These are phyloP conservation scores for Metschnikowia baotianmanensis DNA, from an alignment of 805 yeast species.

Conservation along the genomic window DNA sequence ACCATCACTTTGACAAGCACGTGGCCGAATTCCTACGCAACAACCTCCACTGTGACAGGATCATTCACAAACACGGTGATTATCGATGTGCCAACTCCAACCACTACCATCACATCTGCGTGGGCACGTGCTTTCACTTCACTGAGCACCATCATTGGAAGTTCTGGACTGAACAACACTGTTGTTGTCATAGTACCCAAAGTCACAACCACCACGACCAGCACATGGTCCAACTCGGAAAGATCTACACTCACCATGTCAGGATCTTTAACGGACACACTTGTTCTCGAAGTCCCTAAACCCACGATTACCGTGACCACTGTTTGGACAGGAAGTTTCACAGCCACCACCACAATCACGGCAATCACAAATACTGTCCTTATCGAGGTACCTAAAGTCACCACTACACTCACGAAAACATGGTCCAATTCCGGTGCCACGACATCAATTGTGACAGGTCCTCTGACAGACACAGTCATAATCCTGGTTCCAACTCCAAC, in stretches of 20 bases:
- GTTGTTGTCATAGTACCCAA: conserved; percentile 11
- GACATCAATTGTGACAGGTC: too few species aligned
- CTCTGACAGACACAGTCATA: conserved; percentile 21
- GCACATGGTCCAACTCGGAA: conserved; percentile 14
- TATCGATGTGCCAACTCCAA: conserved; percentile 14
- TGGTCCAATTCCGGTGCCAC: too few species aligned
- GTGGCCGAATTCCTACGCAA: background rate
- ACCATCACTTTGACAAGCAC: conserved; percentile 12
- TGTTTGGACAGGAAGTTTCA: too few species aligned
- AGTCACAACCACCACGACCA: conserved; percentile 1
- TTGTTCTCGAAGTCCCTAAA: too few species aligned
- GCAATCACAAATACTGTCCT: too few species aligned
- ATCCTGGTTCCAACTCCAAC: conserved; percentile 12
- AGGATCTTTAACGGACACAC: too few species aligned
- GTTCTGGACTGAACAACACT: conserved; percentile 5
- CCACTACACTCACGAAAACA: too few species aligned
- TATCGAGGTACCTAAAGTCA: too few species aligned
- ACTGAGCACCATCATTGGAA: conserved; percentile 10
- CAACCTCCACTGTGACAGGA: conserved; percentile 2
- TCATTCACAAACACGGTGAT: conserved; percentile 2
- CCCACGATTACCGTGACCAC: too few species aligned
- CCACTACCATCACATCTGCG: conserved; percentile 7
- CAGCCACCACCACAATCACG: conserved; percentile 1
- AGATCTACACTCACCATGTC: too few species aligned
- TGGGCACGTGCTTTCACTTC: conserved; percentile 9